Base-by-base conservation (phyloP, 2,329 filamentous ascomycete genomes). In the Cladosporium sp. region DNA sequence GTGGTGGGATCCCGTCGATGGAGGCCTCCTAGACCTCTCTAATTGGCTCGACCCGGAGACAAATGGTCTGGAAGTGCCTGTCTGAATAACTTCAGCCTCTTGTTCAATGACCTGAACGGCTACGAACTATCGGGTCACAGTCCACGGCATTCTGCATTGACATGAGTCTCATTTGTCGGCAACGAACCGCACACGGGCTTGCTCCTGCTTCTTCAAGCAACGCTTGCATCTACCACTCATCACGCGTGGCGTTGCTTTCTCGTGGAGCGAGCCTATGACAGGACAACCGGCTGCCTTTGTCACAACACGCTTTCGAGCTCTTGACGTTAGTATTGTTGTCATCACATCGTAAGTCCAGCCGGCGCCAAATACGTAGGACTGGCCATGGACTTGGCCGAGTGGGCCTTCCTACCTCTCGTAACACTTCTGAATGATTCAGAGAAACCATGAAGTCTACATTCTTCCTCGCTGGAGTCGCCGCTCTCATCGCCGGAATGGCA, bases 1-100 rank as follows among this genome's bases (percentile, higher is more conserved):
- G 4, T 55, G 52, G 52, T 55, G 40, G 40, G 52, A 55, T 45
- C 52, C 52, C 1, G 39, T 55, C 3, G 52, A 20, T n/a, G 52
- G 52, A 2, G 52, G 52, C 2, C 39, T 55, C 9, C 20, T 55
- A 17, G 52, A 55, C 22, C 19, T 55, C 2, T 55, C 52, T 12
- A 55, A 47, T 37, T 55, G 52, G 52, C 34, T 55, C n/a, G 52
- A 55, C 17, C 10, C 36, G 20, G 50, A 42, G 12, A 24, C 50
- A 10, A 20, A 24, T 20, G 37, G 36, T 19, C 10, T 53, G 22
- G 50, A 50, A 3, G 19, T n/a, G 20, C 1, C 34, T 15, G 34
- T 19, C 19, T 50, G 34, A 37, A 20, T 7, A n/a, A n/a, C 6
- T 32, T 3, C 2, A 32, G 8, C 2, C 12, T 32, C 28, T 7